Evolutionary conservation across 2,329 filamentous ascomycete species (phyloP), one percentile per base, ranked within the genome.

Genomic region (Ascosphaera apis): DNA sequence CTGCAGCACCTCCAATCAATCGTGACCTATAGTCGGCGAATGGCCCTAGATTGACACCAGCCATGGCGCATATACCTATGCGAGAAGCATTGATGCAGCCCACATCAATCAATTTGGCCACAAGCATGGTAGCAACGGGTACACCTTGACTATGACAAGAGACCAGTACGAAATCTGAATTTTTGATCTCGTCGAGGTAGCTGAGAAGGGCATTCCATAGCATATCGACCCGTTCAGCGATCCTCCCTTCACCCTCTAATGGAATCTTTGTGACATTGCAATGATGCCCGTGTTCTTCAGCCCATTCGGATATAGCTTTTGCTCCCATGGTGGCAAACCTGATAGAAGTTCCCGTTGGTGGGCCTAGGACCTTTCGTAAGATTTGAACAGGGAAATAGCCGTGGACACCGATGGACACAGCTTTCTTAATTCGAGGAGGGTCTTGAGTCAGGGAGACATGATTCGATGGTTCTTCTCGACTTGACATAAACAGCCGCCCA

Each of bases 91-190:
- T 74, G 19, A 95, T 67, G 44, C 88, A 80, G 2, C 84, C 84
- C 40, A 93, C 73, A 36, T 88, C 77, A 37, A 98, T 84, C 31
- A 98, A 63, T 53, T 92, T 93, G 3, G 84, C 82, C 3, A 95
- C 65, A 3, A 98, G 64, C 73, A 93, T 93, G 40, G 92, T 68
- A 4, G 79, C 76, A 1, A 98, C 88, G 0, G 88, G 88, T 0
- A 95, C 88, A 15, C 88, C 88, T 53, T 98, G 88, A 2, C 82
- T 91, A 53, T 98, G 88, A 40, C 83, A 92, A 2, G 82, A 82
- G n/a, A 98, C 61, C 28, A 98, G 56, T 31, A 98, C 75, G 41
- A 95, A 75, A 54, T 98, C 88, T 0, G 88, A 84, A 36, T 68
- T 69, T 36, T 80, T 73, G 21, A 98, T 77, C 43, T 86, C 76